These are phyloP conservation scores for Gigaspora rosea DNA, from an alignment of 192 early-diverging fungal species.

Conservation along the genomic window DNA sequence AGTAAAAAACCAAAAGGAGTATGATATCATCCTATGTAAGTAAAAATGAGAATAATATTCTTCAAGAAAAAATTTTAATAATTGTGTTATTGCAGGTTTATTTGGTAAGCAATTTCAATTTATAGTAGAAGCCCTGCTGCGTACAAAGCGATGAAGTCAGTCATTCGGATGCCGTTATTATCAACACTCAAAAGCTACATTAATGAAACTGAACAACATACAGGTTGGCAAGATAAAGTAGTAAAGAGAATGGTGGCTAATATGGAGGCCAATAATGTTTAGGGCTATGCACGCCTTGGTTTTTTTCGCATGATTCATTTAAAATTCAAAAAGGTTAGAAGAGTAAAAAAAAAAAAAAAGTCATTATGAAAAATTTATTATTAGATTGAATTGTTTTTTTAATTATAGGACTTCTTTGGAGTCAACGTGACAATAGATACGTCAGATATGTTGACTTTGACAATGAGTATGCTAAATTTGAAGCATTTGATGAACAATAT, in stretches of 20 bases:
- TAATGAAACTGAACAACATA: too few species aligned
- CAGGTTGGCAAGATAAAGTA: background rate
- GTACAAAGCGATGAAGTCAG: too few species aligned
- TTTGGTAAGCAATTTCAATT: background rate
- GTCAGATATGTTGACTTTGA: constrained; percentile 1
- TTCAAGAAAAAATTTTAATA: background rate
- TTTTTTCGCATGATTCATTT: constrained; percentile 2
- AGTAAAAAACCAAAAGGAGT: background rate
- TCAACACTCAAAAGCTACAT: too few species aligned
- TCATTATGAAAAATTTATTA: constrained; percentile 8
- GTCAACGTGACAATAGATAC: background rate
- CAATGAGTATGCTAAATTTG: background rate
- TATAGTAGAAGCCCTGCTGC: too few species aligned
- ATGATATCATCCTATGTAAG: constrained; percentile 5
- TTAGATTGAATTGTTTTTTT: background rate
- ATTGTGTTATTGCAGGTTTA: background rate
- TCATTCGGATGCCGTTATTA: too few species aligned
- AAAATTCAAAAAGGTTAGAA: constrained; percentile 7
- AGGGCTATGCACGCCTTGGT: background rate
- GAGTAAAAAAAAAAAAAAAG: background rate
- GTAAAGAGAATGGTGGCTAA: background rate
- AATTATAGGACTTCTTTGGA: constrained; percentile 4
- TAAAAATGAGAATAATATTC: background rate
- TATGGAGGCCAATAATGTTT: background rate
- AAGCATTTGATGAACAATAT: background rate